Evolutionary conservation across 1,139 yeast species (phyloP).

Genomic region (Sugiyamaella grinbergsii): DNA sequence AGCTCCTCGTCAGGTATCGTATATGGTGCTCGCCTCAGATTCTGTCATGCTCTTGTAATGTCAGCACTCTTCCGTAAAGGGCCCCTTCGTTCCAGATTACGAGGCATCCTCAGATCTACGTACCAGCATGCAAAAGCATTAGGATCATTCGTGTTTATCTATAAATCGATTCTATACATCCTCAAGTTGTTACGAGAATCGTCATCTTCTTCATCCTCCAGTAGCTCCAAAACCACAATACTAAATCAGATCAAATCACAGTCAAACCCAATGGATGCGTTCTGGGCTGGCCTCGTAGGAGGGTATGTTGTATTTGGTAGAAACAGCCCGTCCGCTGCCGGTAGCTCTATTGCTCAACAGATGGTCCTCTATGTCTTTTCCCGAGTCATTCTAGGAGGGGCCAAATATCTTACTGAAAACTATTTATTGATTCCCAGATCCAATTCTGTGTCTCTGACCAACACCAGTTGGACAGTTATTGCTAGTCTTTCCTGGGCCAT

Average conservation of each 20-base stretch:
- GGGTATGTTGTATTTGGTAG: slow-evolving; percentile 70
- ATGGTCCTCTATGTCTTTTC: slow-evolving; percentile 64
- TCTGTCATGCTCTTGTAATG: slow-evolving; percentile 73
- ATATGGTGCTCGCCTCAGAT: slow-evolving; percentile 73
- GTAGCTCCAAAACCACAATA: slow-evolving; percentile 21
- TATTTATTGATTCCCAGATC: slow-evolving; percentile 17
- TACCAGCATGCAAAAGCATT: slow-evolving; percentile 66
- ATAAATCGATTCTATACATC: slow-evolving; percentile 48
- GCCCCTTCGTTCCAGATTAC: slow-evolving; percentile 49
- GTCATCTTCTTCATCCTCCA: slow-evolving; percentile 1
- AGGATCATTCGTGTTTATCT: slow-evolving; percentile 66
- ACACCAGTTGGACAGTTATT: slow-evolving; percentile 60
- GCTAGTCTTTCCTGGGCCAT: slow-evolving; percentile 76
- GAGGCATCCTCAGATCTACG: slow-evolving; percentile 58
- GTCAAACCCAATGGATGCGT: slow-evolving; percentile 45
- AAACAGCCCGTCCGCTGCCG: slow-evolving; percentile 39
- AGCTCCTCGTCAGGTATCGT: slow-evolving; percentile 49
- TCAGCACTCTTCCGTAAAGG: slow-evolving; percentile 55
- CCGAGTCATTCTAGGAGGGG: slow-evolving; percentile 56
- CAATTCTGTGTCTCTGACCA: slow-evolving; percentile 26
- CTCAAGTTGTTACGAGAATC: slow-evolving; percentile 32
- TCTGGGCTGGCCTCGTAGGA: slow-evolving; percentile 65
- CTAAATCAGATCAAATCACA: slow-evolving; percentile 34
- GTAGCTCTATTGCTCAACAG: slow-evolving; percentile 49
- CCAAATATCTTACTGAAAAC: slow-evolving; percentile 41